Evolutionary conservation across 164 flowering plant species (phyloP).

Genomic region (Nymphaea colorata): DNA sequence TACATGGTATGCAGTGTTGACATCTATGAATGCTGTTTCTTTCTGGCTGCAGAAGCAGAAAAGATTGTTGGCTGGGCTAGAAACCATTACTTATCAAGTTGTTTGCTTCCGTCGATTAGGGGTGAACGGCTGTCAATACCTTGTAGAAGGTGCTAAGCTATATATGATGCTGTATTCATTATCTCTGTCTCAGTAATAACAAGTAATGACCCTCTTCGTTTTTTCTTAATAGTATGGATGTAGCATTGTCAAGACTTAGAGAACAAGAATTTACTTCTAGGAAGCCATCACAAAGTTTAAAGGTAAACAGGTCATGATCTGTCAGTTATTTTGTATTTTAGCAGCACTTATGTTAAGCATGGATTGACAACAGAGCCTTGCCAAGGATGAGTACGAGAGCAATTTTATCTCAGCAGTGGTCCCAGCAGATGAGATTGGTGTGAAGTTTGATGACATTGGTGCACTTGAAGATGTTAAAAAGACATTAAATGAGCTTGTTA

Average conservation of each 20-base stretch:
- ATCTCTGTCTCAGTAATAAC: background rate
- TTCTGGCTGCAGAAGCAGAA: conserved; percentile 67
- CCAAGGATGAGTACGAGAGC: conserved; percentile 91
- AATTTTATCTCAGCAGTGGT: conserved; percentile 96
- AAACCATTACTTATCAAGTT: conserved; percentile 70
- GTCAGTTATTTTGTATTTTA: background rate
- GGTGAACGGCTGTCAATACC: conserved; percentile 61
- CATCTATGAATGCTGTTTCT: background rate
- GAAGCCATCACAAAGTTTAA: conserved; percentile 72
- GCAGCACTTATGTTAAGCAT: conserved; percentile 4
- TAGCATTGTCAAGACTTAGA: conserved; percentile 70
- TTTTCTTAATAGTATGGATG: conserved; percentile 54
- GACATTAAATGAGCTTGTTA: conserved; percentile 88
- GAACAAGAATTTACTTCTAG: conserved; percentile 55
- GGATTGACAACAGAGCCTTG: conserved; percentile 52
- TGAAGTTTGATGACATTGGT: conserved; percentile 90
- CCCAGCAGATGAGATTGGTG: conserved; percentile 91
- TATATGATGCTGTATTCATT: background rate
- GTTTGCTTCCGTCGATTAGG: conserved; percentile 49
- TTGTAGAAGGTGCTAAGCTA: conserved; percentile 50
- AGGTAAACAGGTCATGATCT: conserved; percentile 30
- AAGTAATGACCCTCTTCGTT: background rate
- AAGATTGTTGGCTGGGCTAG: conserved; percentile 96
- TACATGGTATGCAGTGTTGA: no score
- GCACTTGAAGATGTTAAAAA: conserved; percentile 97